Evolutionary conservation across 495 filamentous ascomycete species (phyloP), one percentile per base, ranked within the genome.

Genomic region (Annulohypoxylon bovei): DNA sequence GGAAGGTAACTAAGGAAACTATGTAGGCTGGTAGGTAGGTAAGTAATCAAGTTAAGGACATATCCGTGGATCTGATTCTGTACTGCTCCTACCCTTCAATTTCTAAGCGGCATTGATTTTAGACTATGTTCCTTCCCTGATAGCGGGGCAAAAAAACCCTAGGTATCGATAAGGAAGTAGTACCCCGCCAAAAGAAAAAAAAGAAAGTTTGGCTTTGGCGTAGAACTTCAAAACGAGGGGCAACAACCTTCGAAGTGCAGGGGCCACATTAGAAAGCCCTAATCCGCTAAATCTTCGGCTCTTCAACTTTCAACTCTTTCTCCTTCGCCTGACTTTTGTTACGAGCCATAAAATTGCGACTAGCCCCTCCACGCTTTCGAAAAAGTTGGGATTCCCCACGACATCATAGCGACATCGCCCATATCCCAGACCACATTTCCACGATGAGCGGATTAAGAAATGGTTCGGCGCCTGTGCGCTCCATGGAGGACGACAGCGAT

Each of bases 401-500:
- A 62, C 42, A 53, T 32, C 16, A 54, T 64, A 57, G 62, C 57
- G 56, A 71, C 44, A 62, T 67, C 68, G 55, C n/a, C 39, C 39
- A 47, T 39, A 53, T 61, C 50, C 42, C 18, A 76, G 42, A 73
- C 33, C 54, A 66, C 23, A 37, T 40, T 53, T 64, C 60, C 70
- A 74, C 58, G 22, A 88, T 87, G 85, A 85, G 81, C 73, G 80
- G 72, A 71, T 81, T 83, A 76, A 79, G 84, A 68, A 87, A 83
- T 68, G 81, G 82, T 68, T 78, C 79, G 68, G 81, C 82, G 74
- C 81, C 86, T 44, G 72, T 78, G 68, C 83, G 85, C 78, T 77
- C 83, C 65, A 79, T 91, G 72, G 89, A 89, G 63, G 90, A 95
- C 81, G 92, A 94, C 75, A 95, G 92, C 72, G 94, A 97, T 80